Evolutionary conservation across 78 protist species (phyloP), one percentile per base, ranked within the genome.

Genomic region (Dictyostelium capitatum): DNA sequence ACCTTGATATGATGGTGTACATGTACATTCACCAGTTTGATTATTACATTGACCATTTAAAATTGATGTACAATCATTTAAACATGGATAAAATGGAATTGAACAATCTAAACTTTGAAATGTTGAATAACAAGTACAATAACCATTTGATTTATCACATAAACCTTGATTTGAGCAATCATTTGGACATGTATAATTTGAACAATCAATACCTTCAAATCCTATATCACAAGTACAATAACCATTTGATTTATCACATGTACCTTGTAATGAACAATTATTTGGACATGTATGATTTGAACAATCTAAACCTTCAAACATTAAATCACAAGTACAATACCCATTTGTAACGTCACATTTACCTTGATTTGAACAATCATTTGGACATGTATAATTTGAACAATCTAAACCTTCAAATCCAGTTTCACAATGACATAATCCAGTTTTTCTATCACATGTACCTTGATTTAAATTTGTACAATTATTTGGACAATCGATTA

Each of bases 251-350:
- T 25, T 37, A 10, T 25, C 19, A 1, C 70, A 62, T n/a, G 10
- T 9, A 25, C 70, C 70, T 11, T 25, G 20, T n/a, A 17, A 6
- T 11, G n/a, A 25, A 11, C 70, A 62, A 23, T 7, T 17, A 62
- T 62, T 62, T 62, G 70, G 70, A 62, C 70, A 62, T 25, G 70
- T 62, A 23, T 37, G n/a, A 62, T 62, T 62, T 62, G 70, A 62
- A 25, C 70, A 62, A 62, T 62, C 70, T 10, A 62, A 25, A 25
- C 70, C 70, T 62, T 62, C 70, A 30, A 30, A 62, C 6, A 1
- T 37, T 25, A 32, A 32, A 11, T 30, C 23, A 10, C 89, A 81
- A n/a, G 30, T 30, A 37, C 89, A 81, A 23, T 25, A 23, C n/a
- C 70, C 70, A 11, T 30, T 62, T 62, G 28, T n/a, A 23, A 23